Conservation (phyloP, 306 rosid genomes). For the Rosa persica region DNA sequence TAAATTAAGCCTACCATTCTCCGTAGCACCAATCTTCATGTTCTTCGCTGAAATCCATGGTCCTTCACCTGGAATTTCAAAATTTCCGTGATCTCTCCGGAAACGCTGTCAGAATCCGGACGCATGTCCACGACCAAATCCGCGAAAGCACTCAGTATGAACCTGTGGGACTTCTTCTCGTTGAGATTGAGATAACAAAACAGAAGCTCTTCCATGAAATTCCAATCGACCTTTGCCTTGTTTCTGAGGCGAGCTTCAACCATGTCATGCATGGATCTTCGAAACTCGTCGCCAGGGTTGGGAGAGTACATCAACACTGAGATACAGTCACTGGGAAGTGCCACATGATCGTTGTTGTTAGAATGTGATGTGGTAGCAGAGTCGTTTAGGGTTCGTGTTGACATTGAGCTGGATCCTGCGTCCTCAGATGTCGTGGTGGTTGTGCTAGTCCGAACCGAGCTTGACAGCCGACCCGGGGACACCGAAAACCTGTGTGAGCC, state of each 20-base stretch:
- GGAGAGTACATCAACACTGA: constrained; percentile 53
- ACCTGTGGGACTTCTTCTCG: constrained; percentile 58
- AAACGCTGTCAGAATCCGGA: constrained; percentile 11
- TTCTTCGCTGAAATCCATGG: constrained; percentile 11
- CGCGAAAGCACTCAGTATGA: constrained; percentile 63
- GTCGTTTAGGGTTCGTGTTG: constrained; percentile 26
- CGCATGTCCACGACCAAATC: constrained; percentile 57
- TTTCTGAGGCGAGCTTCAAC: constrained; percentile 46
- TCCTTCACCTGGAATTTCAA: constrained; percentile 21
- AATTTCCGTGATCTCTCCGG: constrained; percentile 30
- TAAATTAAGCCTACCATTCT: not conserved
- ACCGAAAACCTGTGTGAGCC: constrained; percentile 51
- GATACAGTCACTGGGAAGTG: constrained; percentile 47
- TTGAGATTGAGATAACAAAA: constrained; percentile 57
- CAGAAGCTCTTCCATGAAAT: constrained; percentile 77
- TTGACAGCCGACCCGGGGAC: constrained; percentile 32
- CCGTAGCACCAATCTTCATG: not conserved
- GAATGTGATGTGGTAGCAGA: constrained; percentile 10
- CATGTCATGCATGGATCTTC: constrained; percentile 58
- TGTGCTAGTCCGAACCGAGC: constrained; percentile 35
- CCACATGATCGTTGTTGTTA: not conserved
- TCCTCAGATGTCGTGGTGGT: constrained; percentile 39
- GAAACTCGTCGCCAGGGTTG: constrained; percentile 58
- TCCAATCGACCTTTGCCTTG: constrained; percentile 63
- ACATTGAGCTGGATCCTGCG: constrained; percentile 36